Evolutionary conservation across 257 asterid species (phyloP), one percentile per base, ranked within the genome.

Genomic region (Ligustrum vulgare): DNA sequence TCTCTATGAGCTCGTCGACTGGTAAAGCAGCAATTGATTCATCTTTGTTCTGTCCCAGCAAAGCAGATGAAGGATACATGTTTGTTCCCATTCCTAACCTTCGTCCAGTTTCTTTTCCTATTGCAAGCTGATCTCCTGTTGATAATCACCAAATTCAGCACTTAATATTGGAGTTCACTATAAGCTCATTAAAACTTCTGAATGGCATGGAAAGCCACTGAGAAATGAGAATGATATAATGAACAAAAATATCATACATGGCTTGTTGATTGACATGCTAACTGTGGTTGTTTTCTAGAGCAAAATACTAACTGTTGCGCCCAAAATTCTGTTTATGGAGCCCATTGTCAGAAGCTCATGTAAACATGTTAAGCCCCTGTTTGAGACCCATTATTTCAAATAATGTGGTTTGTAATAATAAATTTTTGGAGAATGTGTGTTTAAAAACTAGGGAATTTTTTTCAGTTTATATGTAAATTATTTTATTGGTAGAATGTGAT

Each of bases 51-150:
- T 85, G 86, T 72, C 92, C 92, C 60, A 87, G 68, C 70, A 87
- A 79, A 72, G 92, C 75, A 78, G 90, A 87, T 20, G 91, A 87
- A 69, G 91, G 91, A 70, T 87, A 87, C 91, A 87, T 87, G 79
- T 87, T 87, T 58, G 91, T 87, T 51, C 91, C 91, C 91, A 87
- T 87, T 25, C 91, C 91, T 77, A 87, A 79, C 25, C 92, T 86
- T 22, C 92, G 85, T 20, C 90, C 92, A 47, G 92, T 87, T 78
- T 87, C 92, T 82, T 87, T 87, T 45, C 81, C 92, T 63, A 87
- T 87, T 32, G 92, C 92, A 69, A 87, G 88, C 79, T 87, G 92
- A 82, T 87, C 92, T 63, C 91, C 91, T 87, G 86, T 54, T 54
- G 23, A 54, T 18, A 80, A 51, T 70, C 65, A 34, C 20, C 62